These are phyloP conservation scores for Sporothrix brasiliensis DNA, from an alignment of 2,329 filamentous ascomycete species.

Conservation along the genomic window DNA sequence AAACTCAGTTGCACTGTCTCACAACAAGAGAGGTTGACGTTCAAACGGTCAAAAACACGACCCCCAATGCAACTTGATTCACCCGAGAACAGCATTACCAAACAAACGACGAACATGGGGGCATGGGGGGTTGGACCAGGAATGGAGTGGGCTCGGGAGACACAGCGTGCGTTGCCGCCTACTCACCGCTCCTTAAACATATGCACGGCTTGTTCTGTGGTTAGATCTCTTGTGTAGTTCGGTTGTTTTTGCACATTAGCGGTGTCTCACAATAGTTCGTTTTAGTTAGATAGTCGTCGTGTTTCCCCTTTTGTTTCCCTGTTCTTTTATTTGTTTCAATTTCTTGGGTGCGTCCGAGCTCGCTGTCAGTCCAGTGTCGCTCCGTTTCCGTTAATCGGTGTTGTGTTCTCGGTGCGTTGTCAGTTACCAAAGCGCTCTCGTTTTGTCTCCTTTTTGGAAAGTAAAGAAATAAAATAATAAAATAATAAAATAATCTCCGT, in stretches of 20 bases:
- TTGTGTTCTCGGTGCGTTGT: not conserved
- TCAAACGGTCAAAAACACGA: not conserved
- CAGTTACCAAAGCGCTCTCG: not conserved
- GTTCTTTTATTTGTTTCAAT: not conserved
- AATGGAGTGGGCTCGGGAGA: not conserved
- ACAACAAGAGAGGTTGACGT: not conserved
- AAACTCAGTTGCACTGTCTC: not conserved
- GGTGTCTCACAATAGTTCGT: slow-evolving; percentile 10
- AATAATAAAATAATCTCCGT: not conserved
- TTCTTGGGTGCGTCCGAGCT: slow-evolving; percentile 14
- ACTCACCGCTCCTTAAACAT: slow-evolving; percentile 17
- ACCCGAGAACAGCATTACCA: not conserved
- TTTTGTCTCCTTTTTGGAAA: not conserved
- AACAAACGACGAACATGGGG: not conserved
- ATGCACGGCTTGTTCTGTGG: slow-evolving; percentile 16
- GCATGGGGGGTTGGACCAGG: not conserved
- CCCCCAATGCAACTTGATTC: not conserved
- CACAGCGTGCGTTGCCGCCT: not conserved
- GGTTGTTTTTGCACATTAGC: slow-evolving; percentile 11
- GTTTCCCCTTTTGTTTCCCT: not conserved
- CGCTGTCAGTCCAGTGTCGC: not conserved
- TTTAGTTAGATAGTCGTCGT: not conserved
- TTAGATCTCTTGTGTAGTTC: slow-evolving; percentile 8
- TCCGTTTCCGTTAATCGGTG: not conserved
- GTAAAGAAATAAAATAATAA: not conserved